These are phyloP conservation scores for Tolypocladium pustulatum DNA, from an alignment of 2,329 filamentous ascomycete species.

Conservation along the genomic window DNA sequence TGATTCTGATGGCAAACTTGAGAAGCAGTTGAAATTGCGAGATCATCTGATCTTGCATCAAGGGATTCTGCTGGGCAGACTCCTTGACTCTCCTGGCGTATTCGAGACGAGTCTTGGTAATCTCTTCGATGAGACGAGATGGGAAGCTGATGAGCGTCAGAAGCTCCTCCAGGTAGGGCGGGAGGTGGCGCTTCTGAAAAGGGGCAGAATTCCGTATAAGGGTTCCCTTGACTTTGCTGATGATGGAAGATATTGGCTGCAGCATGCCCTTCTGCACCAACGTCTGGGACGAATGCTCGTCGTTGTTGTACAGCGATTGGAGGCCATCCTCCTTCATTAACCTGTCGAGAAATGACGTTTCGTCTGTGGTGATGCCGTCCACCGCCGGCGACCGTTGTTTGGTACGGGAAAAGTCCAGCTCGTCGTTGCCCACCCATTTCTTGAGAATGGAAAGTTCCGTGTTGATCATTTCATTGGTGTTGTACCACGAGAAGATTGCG, in stretches of 20 bases:
- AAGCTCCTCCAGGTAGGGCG: conserved; percentile 92
- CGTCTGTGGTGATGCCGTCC: conserved; percentile 67
- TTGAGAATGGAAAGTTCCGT: conserved; percentile 85
- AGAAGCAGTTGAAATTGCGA: conserved; percentile 89
- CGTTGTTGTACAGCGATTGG: conserved; percentile 77
- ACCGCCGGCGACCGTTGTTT: conserved; percentile 53
- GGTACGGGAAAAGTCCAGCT: conserved; percentile 78
- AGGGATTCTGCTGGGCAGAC: conserved; percentile 77
- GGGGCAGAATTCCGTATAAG: conserved; percentile 76
- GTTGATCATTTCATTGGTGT: conserved; percentile 92
- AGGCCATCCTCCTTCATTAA: conserved; percentile 93
- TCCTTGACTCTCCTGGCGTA: conserved; percentile 96
- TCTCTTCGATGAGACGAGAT: conserved; percentile 88
- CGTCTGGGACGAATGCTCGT: conserved; percentile 33
- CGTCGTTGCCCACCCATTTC: conserved; percentile 93
- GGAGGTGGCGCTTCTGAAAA: conserved; percentile 82
- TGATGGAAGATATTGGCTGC: conserved; percentile 70
- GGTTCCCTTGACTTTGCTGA: conserved; percentile 86
- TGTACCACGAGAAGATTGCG: conserved; percentile 90
- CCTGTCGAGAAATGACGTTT: conserved; percentile 87
- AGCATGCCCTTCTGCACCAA: conserved; percentile 62
- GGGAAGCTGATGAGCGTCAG: conserved; percentile 96
- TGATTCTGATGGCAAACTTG: conserved; percentile 85
- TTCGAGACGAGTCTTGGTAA: conserved; percentile 81
- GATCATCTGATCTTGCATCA: conserved; percentile 98